These are phyloP conservation scores for Paramecium octaurelia DNA, from an alignment of 73 alveolate species.

Conservation along the genomic window DNA sequence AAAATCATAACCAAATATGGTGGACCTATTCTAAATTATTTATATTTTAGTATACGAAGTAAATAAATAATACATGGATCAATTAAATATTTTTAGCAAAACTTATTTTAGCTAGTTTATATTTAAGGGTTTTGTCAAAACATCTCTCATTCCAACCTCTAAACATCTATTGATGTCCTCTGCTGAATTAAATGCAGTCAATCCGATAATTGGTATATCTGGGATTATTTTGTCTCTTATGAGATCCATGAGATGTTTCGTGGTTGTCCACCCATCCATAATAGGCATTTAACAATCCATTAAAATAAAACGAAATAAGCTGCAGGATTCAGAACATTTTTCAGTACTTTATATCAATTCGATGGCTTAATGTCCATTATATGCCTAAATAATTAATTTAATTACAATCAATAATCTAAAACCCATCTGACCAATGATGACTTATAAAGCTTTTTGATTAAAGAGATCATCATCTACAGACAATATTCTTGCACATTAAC, in stretches of 20 bases:
- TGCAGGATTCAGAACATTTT: constrained; percentile 23
- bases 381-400: not conserved
- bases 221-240: constrained; percentile 41
- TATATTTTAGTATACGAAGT: not conserved
- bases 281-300: constrained; percentile 63
- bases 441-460: constrained; percentile 36
- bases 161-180: constrained; percentile 27
- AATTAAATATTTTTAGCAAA: not conserved
- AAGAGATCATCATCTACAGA: constrained; percentile 62
- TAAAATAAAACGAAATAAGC: constrained; percentile 12
- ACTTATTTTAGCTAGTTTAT: not conserved
- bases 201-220: constrained; percentile 54
- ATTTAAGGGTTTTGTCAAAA: constrained; percentile 48
- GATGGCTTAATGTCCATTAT: constrained; percentile 51
- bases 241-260: not conserved
- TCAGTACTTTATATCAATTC: not conserved
- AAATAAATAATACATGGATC: not conserved
- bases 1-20: not conserved
- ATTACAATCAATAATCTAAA: constrained; percentile 14
- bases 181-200: constrained; percentile 55
- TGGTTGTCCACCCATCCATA: constrained; percentile 58
- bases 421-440: constrained; percentile 14
- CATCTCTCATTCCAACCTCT: constrained; percentile 62
- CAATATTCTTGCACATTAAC: constrained; percentile 35
- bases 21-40: not conserved